Base-by-base conservation (phyloP, 2,329 filamentous ascomycete genomes). In the Rutstroemia sp. region DNA sequence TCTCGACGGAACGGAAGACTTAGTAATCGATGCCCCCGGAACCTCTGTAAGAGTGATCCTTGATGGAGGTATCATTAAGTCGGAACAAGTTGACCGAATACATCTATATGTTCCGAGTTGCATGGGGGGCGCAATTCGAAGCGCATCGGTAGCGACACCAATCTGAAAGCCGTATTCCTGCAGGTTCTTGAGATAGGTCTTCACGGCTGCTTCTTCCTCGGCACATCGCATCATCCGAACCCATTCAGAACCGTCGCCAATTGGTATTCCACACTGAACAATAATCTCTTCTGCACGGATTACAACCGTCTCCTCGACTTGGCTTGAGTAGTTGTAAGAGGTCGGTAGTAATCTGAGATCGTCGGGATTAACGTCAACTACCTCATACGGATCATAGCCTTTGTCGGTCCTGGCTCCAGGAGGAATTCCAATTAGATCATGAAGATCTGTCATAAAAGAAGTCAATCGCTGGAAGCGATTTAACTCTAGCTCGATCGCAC, bases 371-470 rank as follows among this genome's bases (percentile, higher is more conserved):
- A 59, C 49, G 23, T 51, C 51, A 37, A 51, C 47, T 6, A 23
- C 21, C 4, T 12, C 37, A 19, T 47, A 14, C 30, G 30, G 50
- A 21, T 16, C 19, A 17, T 54, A 16, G 5, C n/a, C 19, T 25
- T 38, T 12, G 9, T 52, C 42, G 10, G 10, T 23, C 16, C 45
- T 54, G 2, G 46, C 45, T 12, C 44, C 21, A 42, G 54, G 48
- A 12, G 48, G 48, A 17, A 59, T 48, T 19, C 56, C 56, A 37
- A 59, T 51, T 14, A 44, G 42, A 8, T 51, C 57, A 25, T 57
- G 51, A 23, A 57, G n/a, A 8, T 51, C 52, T 21, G 54, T 48
- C 37, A 57, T 21, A n/a, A 54, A 44, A 9, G 37, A 41, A 27
- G 45, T 45, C 21, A 48, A 21, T 4, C 23, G 49, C 21, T 49